Base-by-base conservation (phyloP, 2,329 filamentous ascomycete species). In the Aspergillus flavus region DNA sequence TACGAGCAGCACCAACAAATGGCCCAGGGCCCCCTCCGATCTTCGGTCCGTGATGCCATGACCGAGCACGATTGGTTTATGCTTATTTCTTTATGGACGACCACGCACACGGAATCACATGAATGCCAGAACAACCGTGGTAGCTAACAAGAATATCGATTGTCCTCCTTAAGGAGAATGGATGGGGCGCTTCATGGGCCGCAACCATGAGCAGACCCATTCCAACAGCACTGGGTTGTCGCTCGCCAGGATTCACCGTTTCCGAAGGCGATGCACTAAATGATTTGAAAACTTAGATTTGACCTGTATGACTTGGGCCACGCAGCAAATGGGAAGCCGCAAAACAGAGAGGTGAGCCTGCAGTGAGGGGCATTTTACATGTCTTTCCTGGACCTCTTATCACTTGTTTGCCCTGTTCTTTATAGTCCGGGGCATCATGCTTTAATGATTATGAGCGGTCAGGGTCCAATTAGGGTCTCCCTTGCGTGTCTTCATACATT, bases 231-330 rank as follows among this genome's bases (percentile, higher is more conserved):
- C 14, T 16, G 14, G 5, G 34, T 36, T 36, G 34, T 16, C 34
- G 34, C 34, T 36, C 14, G 34, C 34, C 34, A 36, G 14, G 6
- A 36, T 36, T 16, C 34, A 16, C 23, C 54, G 28, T 45, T 58
- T 61, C 59, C 45, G 59, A 61, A 61, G 59, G 45, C 54, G 46
- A 5, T 10, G 30, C 46, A 50, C 16, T 19, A 26, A 30, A 50
- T 50, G 23, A 4, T 7, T 30, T 19, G 26, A 6, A 30, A 30
- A 28, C 16, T 50, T 19, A n/a, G 11, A 46, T 46, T 46, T 11
- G 43, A 16, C n/a, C 9, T 39, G 32, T 12, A 55, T 55, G 28
- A 55, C 30, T 23, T 39, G 32, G 30, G 53, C n/a, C 26, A 50
- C 46, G 6, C n/a, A 46, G 10, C 14, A 11, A 46, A 21, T 23